Percentiles rank a stretch among this genome's conserved stretches.
Evolutionary conservation across 2,329 filamentous ascomycete species (phyloP).

Genomic region (Exophiala viscosa): DNA sequence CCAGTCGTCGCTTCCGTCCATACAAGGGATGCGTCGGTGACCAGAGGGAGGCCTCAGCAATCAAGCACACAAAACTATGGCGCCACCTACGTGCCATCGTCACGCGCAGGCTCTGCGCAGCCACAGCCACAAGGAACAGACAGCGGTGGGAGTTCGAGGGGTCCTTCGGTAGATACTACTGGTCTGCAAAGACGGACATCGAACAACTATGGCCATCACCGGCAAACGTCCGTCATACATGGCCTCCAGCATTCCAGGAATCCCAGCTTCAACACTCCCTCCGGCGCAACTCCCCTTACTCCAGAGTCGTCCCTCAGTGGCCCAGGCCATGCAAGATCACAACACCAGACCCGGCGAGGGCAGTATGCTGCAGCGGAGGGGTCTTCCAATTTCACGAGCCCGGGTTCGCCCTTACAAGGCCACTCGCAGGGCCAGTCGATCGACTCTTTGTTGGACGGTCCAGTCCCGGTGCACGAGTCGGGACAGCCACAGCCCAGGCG

Average conservation of each 20-base stretch:
- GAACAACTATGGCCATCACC: slow-evolving; percentile 75
- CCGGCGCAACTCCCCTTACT: slow-evolving; percentile 68
- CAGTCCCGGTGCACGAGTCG: slow-evolving; percentile 38
- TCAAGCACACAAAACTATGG: slow-evolving; percentile 13
- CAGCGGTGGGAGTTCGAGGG: slow-evolving; percentile 13
- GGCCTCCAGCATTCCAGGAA: slow-evolving; percentile 87
- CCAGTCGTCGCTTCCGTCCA: slow-evolving; percentile 38
- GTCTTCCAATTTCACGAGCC: slow-evolving; percentile 14
- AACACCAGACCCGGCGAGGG: slow-evolving; percentile 11
- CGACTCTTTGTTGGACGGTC: slow-evolving; percentile 34
- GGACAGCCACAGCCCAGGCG: slow-evolving; percentile 17
- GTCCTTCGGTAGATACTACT: slow-evolving; percentile 17
- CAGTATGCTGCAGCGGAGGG: slow-evolving; percentile 17
- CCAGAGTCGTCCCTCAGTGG: slow-evolving; percentile 26
- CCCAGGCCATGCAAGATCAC: slow-evolving; percentile 14
- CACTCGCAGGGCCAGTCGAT: slow-evolving; percentile 33
- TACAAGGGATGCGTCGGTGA: slow-evolving; percentile 43
- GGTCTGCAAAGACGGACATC: slow-evolving; percentile 50
- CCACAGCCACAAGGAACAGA: slow-evolving; percentile 19
- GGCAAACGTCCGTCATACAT: slow-evolving; percentile 95
- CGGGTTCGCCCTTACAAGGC: slow-evolving; percentile 19
- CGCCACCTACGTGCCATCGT: slow-evolving; percentile 12
- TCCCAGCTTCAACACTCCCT: slow-evolving; percentile 76
- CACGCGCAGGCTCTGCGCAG: slow-evolving; percentile 23
- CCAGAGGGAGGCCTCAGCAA: slow-evolving; percentile 37